Evolutionary conservation across 1,284 basidiomycete species (phyloP).

Genomic region (Entoloma clypeatum): DNA sequence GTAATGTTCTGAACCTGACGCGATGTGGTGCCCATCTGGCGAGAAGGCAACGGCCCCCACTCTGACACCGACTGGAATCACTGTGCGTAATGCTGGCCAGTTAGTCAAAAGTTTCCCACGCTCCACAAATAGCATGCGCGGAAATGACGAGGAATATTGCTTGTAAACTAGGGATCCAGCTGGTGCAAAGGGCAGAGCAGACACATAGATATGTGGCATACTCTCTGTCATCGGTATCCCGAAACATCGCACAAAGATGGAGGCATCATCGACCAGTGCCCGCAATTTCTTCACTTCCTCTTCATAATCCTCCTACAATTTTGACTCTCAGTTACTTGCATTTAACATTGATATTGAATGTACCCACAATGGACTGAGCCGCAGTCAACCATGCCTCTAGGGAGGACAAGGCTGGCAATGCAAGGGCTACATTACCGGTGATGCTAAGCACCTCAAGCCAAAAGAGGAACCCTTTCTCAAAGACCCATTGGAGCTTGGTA

Average conservation of each 20-base stretch:
- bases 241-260: slow-evolving; percentile 14
- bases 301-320: not conserved
- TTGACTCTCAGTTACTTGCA: not conserved
- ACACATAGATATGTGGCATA: slow-evolving; percentile 23
- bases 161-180: not conserved
- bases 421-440: slow-evolving; percentile 4
- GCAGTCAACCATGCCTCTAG: not conserved
- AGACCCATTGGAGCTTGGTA: slow-evolving; percentile 10
- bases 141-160: slow-evolving; percentile 3
- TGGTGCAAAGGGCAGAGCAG: slow-evolving; percentile 19
- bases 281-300: slow-evolving; percentile 1
- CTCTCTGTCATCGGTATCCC: slow-evolving; percentile 14
- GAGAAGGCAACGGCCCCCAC: too few species aligned
- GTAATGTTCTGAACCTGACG: too few species aligned
- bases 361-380: not conserved
- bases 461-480: slow-evolving; percentile 20
- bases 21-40: too few species aligned
- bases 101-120: not conserved
- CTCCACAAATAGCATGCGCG: not conserved
- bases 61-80: not conserved
- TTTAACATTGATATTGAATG: not conserved
- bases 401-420: not conserved
- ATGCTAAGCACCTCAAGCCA: slow-evolving; percentile 30
- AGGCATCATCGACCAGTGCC: slow-evolving; percentile 14
- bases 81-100: slow-evolving; percentile 2